Evolutionary conservation across 2,329 filamentous ascomycete species (phyloP), one percentile per base, ranked within the genome.

Genomic region (Scedosporium boydii): DNA sequence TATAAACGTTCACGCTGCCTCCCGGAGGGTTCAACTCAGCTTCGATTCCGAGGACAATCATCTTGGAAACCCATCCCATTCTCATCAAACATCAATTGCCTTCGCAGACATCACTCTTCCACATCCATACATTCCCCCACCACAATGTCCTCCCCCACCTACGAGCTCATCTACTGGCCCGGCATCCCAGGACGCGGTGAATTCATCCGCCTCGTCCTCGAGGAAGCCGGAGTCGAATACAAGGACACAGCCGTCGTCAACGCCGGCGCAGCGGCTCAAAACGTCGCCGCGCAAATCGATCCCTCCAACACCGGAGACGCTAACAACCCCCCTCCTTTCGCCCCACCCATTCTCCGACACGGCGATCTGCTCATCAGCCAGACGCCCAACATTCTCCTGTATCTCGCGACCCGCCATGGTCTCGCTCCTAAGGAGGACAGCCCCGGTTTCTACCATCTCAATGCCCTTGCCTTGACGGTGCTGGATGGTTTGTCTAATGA

Each of bases 151-250:
- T 38, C 34, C 18, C 21, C 60, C 59, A 74, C 79, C 0, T 89
- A 88, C 70, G 78, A 87, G 66, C 81, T 90, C 63, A 78, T 90
- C 70, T 92, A 92, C 80, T 90, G 87, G 83, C 87, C 87, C 18
- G 74, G 73, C 18, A 76, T 91, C 27, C 90, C 90, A 41, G 90
- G 90, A 48, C 87, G 90, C 58, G 90, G 86, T 65, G 90, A 93
- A 71, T 84, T 85, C 71, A 76, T 92, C 70, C 88, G 90, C 23
- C 82, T 93, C 10, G 80, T 81, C 16, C 84, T 93, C 66, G 89
- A 93, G 75, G 88, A 88, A 60, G 80, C 84, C 21, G 81, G 81
- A 18, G 82, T 82, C 1, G 71, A 80, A 3, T 93, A 91, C 77
- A 83, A 73, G 26, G 89, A 93, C 75, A 76, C 79, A 3, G 79